Base-by-base conservation (phyloP, 305 asterid genomes). In the Solanum hybrid region DNA sequence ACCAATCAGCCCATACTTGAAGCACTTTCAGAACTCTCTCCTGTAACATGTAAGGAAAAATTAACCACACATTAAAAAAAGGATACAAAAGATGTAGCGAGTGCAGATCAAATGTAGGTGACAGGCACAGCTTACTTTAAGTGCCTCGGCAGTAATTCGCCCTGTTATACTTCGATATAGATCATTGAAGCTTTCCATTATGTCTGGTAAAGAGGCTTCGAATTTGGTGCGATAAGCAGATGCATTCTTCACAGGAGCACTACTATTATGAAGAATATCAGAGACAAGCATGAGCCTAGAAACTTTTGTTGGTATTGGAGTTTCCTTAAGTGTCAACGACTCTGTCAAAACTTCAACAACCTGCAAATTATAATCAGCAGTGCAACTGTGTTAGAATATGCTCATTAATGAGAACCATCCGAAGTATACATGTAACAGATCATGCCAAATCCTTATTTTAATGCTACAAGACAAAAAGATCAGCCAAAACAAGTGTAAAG, bases 1-100 rank as follows among this genome's bases (percentile, higher is more conserved):
- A 97, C 99, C 99, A 96, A 92, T 97, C 99, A n/a, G 98, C 95
- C 99, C 99, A 97, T 39, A 96, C 99, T 93, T 97, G 99, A 95
- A 97, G 97, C 89, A 97, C 98, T 95, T 96, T 97, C 41, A 95
- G 89, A 89, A 97, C 98, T 79, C 99, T 95, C 91, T 97, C 99
- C 99, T 97, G 94, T 65, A 91, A 89, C 91, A 90, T 88, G 57
- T 0, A 80, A 76, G 80, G 89, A 90, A 91, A 88, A 91, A 87
- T 41, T 29, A 87, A 89, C 33, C 77, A 85, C 88, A 57, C 45
- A 86, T 41, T 85, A 70, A 38, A 20, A 68, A 24, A 34, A 29
- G 68, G 88, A 32, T 89, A 91, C 65, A 15, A 77, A 68, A 87
- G 8, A 29, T 29, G 51, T 78, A 45, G n/a, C 86, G 5, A 75